Base-by-base conservation (phyloP, 768 basidiomycete species). In the Pisolithus marmoratus region DNA sequence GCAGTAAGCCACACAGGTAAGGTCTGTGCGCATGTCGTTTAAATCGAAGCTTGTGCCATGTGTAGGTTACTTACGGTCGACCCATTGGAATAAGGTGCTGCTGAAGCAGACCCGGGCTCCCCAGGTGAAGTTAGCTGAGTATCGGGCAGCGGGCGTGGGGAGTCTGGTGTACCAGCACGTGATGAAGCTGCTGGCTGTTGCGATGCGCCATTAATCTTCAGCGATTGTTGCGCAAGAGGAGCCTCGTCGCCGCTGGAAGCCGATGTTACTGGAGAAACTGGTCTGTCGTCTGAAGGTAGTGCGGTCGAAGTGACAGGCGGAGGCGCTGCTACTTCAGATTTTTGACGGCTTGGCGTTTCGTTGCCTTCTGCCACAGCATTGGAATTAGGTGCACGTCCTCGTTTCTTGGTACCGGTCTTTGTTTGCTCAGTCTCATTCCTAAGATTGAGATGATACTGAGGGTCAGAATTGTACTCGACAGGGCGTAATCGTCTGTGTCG, bases 401-500 rank as follows among this genome's bases (percentile, higher is more conserved):
- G 80, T 78, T 70, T 82, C 81, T 74, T 84, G 48, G 78, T 68
- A 23, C 68, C 70, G 26, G 74, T 69, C 63, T 80, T 83, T 15
- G 72, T 73, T 49, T 74, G 61, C 38, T 88, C 87, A 3, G 70
- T 67, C 44, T 89, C 87, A 31, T 70, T 72, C 58, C 74, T 78
- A 46, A 79, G 55, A 12, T 76, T 78, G 31, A 71, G 64, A 61
- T 94, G 93, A 64, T 77, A 83, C 19, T 84, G 85, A 2, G 79
- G 79, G 62, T 89, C 84, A 0, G 85, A 71, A 55, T 84, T 91
- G 61, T 93, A 94, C 62, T 84, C 79, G 41, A 90, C 84, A 8
- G 88, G 87, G 4, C 89, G 77, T 5, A 89, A 88, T 50, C 87
- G 73, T 50, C 90, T 77, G 73, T 92, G 89, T 51, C 91, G 72